Percentiles rank a stretch among this genome's conserved stretches.
These are phyloP conservation scores for Bretziella fagacearum DNA, from an alignment of 2,329 filamentous ascomycete genomes.

Conservation along the genomic window DNA sequence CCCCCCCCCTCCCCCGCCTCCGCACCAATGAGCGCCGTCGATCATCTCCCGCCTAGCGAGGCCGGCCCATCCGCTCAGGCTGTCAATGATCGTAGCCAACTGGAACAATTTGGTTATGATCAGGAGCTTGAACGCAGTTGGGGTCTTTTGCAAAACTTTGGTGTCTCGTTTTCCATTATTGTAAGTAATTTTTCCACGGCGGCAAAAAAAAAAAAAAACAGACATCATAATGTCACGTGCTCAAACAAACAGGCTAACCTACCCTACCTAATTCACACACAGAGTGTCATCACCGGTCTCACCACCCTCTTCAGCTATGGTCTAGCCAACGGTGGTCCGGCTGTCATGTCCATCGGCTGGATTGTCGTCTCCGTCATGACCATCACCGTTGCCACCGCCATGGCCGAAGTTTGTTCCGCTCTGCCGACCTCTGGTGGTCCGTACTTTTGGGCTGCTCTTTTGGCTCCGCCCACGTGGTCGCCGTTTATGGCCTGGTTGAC, in stretches of 20 bases:
- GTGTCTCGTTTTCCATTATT: conserved; percentile 45
- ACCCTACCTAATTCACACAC: background rate
- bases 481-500: conserved; percentile 19
- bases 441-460: conserved; percentile 43
- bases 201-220: too few species aligned
- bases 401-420: conserved; percentile 43
- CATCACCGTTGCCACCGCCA: conserved; percentile 28
- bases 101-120: conserved; percentile 29
- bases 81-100: conserved; percentile 31
- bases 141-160: conserved; percentile 43
- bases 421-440: conserved; percentile 41
- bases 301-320: conserved; percentile 42
- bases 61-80: conserved; percentile 14
- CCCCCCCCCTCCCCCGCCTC: background rate
- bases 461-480: conserved; percentile 27
- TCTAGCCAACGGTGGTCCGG: conserved; percentile 36
- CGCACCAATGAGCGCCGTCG: background rate
- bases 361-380: conserved; percentile 33
- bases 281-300: conserved; percentile 42
- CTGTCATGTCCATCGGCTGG: conserved; percentile 39
- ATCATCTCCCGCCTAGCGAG: conserved; percentile 8
- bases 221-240: background rate
- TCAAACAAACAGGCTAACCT: background rate
- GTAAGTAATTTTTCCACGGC: conserved; percentile 26
- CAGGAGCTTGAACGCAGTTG: conserved; percentile 41